phyloP scores from a whole-genome alignment of 345 rosid species.

The Streptanthus diversifolius region DNA sequence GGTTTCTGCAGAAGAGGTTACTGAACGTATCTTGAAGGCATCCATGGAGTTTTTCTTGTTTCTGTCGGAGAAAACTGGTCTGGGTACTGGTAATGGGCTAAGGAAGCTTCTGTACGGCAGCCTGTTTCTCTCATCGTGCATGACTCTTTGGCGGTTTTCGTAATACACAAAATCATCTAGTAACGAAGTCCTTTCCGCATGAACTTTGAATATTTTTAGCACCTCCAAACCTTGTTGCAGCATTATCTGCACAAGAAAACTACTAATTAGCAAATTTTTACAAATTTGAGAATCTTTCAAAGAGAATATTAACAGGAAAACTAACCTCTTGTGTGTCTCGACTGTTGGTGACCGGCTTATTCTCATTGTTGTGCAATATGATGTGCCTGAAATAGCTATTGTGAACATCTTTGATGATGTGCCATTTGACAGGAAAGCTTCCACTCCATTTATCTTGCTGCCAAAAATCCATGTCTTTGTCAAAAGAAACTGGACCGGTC shows the following conservation, averaged over 20 bases:
- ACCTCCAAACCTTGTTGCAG: slow-evolving; percentile 73
- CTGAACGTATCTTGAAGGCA: neutral
- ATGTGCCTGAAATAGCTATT: slow-evolving; percentile 77
- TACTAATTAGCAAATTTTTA: neutral
- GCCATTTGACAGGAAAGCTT: slow-evolving; percentile 94
- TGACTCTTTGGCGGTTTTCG: slow-evolving; percentile 73
- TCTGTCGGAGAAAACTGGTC: slow-evolving; percentile 43
- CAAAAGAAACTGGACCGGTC: slow-evolving; percentile 81
- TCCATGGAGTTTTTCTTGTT: slow-evolving; percentile 24
- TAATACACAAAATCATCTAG: slow-evolving; percentile 83
- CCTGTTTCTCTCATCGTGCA: slow-evolving; percentile 76
- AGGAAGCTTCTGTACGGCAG: slow-evolving; percentile 41
- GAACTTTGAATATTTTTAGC: slow-evolving; percentile 67
- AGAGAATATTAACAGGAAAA: neutral
- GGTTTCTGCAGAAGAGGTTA: neutral
- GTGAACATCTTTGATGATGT: slow-evolving; percentile 77
- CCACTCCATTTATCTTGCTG: slow-evolving; percentile 99
- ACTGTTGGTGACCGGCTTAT: slow-evolving; percentile 95
- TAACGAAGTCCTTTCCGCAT: slow-evolving; percentile 55
- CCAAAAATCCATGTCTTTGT: slow-evolving; percentile 92
- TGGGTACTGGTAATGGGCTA: slow-evolving; percentile 38
- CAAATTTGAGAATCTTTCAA: neutral
- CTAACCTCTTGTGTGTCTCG: slow-evolving; percentile 98
- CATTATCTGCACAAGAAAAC: slow-evolving; percentile 55
- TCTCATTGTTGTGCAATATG: slow-evolving; percentile 84